phyloP scores from a whole-genome alignment of 257 asterid genomes.

The Craterostigma plantagineum region DNA sequence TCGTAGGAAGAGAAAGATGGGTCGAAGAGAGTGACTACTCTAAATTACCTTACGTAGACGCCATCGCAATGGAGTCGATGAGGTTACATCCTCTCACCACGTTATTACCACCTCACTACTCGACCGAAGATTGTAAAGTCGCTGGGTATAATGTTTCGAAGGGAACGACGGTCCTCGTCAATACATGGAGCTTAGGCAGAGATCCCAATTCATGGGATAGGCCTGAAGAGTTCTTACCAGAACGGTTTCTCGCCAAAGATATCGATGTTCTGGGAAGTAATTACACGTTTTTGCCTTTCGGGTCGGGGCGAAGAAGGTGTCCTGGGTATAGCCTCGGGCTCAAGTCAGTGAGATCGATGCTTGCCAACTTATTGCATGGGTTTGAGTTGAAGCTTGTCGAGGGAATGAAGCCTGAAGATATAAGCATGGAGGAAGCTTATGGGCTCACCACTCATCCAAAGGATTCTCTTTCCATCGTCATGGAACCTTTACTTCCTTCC shows the following conservation, averaged over 20 bases:
- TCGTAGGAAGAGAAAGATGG: neutral
- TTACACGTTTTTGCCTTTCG: neutral
- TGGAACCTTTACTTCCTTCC: neutral
- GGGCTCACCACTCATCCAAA: conserved; percentile 1
- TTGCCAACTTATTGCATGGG: neutral
- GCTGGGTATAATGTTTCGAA: neutral
- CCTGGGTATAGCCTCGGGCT: neutral
- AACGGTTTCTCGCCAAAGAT: neutral
- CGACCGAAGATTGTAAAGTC: neutral
- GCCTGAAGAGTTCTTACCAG: neutral
- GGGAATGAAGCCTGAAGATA: neutral
- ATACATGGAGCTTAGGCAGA: conserved; percentile 1
- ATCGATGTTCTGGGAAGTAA: neutral
- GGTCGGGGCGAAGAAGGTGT: conserved; percentile 1
- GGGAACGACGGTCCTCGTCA: neutral
- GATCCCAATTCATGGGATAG: conserved; percentile 1
- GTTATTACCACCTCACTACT: neutral
- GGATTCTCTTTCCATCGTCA: neutral
- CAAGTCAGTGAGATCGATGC: neutral
- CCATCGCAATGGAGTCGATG: conserved; percentile 1
- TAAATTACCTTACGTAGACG: neutral
- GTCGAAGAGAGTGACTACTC: neutral
- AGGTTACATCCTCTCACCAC: neutral
- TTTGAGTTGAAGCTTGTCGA: neutral
- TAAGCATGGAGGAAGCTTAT: conserved; percentile 1